phyloP scores from a whole-genome alignment of 768 basidiomycete genomes.

The Strobilomyces dryophilus region DNA sequence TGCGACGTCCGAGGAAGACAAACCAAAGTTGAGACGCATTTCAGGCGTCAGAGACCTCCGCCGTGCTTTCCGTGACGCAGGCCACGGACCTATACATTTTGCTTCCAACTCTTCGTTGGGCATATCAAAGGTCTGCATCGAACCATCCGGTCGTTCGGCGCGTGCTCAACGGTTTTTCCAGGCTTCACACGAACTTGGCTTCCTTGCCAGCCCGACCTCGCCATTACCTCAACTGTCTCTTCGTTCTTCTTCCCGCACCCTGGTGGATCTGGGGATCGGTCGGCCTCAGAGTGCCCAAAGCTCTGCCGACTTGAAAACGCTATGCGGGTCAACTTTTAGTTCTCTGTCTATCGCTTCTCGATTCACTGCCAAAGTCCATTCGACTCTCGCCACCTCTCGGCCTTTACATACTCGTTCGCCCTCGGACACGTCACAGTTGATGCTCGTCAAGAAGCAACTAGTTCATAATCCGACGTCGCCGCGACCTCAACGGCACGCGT shows the following conservation, averaged over 20 bases:
- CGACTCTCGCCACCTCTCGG: constrained; percentile 1
- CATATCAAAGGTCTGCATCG: constrained; percentile 16
- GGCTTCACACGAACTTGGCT: constrained; percentile 22
- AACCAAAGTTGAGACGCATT: constrained; percentile 23
- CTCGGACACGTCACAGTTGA: constrained; percentile 6
- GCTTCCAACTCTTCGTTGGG: constrained; percentile 5
- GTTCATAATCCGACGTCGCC: constrained; percentile 6
- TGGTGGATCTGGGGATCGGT: constrained; percentile 15
- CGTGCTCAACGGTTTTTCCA: constrained; percentile 5
- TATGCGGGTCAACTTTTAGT: constrained; percentile 16
- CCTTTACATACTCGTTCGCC: constrained; percentile 3
- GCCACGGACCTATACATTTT: constrained; percentile 3
- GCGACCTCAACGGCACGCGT: constrained; percentile 10
- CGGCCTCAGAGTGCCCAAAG: constrained; percentile 2
- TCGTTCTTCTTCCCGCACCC: constrained; percentile 23
- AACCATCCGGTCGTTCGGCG: not conserved
- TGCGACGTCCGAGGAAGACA: constrained; percentile 22
- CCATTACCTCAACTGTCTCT: constrained; percentile 9
- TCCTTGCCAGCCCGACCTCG: constrained; percentile 6
- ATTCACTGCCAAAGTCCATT: constrained; percentile 9
- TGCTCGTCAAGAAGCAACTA: constrained; percentile 2
- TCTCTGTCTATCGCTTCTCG: constrained; percentile 20
- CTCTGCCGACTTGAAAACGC: constrained; percentile 16
- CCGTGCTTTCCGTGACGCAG: constrained; percentile 19
- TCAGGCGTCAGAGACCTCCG: constrained; percentile 22